Base-by-base conservation (phyloP, 768 basidiomycete genomes). In the Boletus rex-veris region DNA sequence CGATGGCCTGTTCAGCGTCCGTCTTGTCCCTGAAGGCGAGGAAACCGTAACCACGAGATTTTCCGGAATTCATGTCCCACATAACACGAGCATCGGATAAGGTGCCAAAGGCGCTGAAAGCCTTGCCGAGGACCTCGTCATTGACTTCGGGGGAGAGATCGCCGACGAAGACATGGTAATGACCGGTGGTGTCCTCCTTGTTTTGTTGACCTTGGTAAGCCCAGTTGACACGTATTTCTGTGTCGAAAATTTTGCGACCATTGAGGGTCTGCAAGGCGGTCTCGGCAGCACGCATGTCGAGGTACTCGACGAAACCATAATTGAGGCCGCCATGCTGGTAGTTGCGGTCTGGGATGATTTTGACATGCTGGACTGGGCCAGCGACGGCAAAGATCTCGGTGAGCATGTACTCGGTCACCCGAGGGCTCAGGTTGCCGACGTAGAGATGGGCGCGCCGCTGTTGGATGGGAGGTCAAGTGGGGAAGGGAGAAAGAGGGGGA, bases 21-120 rank as follows among this genome's bases (percentile, higher is more conserved):
- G 96, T 92, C 75, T 96, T 95, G 78, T 99, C 97, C 65, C 96
- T 83, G 82, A 98, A 98, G 3, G 96, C 95, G 59, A 98, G 83
- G 81, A 98, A 98, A 47, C 96, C 95, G 68, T 98, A 98, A 39
- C 96, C 96, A 65, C 96, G 88, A 66, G 89, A 92, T 77, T 98
- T 98, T 57, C 97, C 97, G 49, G 95, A 96, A 75, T 95, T 97
- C 93, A 98, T 98, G 71, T 99, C 97, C 96, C 96, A 98, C 96
- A 98, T 98, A 56, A 98, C 97, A 33, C 97, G 85, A 46, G 96
- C 96, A 73, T 99, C 97, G 48, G 92, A 95, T 75, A 99, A 81
- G 57, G 89, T 90, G 31, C 94, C 95, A 70, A 99, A 99, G 37
- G 96, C 96, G 64, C 84, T 86, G 79, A 99, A 99, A 7, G 97